phyloP scores from a whole-genome alignment of 768 basidiomycete species.

The Boletus vermiculosoides region DNA sequence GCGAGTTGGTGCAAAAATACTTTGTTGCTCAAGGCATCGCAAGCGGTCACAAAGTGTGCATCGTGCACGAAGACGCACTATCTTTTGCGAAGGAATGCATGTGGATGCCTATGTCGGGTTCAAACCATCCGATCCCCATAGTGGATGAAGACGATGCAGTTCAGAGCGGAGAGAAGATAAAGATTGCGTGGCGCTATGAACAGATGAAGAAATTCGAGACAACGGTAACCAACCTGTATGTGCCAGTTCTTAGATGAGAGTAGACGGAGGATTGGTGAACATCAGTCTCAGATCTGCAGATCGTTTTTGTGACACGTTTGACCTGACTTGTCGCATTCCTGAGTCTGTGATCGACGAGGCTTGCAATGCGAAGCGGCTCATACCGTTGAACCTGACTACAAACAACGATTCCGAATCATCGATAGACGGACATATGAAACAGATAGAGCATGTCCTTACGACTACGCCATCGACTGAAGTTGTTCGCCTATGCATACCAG shows the following conservation, averaged over 20 bases:
- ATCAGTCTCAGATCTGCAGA: constrained; percentile 45
- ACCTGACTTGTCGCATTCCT: constrained; percentile 66
- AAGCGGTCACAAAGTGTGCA: constrained; percentile 61
- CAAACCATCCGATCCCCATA: constrained; percentile 10
- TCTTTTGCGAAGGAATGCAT: constrained; percentile 71
- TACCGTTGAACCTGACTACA: constrained; percentile 25
- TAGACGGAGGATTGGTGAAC: constrained; percentile 7
- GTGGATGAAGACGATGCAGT: constrained; percentile 35
- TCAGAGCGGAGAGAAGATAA: constrained; percentile 61
- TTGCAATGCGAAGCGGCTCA: constrained; percentile 38
- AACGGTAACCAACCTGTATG: constrained; percentile 60
- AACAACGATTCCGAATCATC: constrained; percentile 19
- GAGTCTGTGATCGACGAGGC: constrained; percentile 46
- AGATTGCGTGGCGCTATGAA: constrained; percentile 98
- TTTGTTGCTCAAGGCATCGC: constrained; percentile 86
- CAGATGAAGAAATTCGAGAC: constrained; percentile 91
- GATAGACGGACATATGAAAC: constrained; percentile 26
- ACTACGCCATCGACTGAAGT: constrained; percentile 35
- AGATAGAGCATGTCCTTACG: constrained; percentile 30
- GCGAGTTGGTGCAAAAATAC: constrained; percentile 82
- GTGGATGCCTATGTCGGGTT: constrained; percentile 56
- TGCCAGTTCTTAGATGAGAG: constrained; percentile 26
- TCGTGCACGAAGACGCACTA: constrained; percentile 59
- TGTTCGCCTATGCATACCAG: constrained; percentile 60
- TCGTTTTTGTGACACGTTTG: constrained; percentile 68